A percentile compares a stretch with the other conserved stretches of the same genome.
Evolutionary conservation across 176 grass and related monocot species (phyloP).

Genomic region (Zoysia japonica): DNA sequence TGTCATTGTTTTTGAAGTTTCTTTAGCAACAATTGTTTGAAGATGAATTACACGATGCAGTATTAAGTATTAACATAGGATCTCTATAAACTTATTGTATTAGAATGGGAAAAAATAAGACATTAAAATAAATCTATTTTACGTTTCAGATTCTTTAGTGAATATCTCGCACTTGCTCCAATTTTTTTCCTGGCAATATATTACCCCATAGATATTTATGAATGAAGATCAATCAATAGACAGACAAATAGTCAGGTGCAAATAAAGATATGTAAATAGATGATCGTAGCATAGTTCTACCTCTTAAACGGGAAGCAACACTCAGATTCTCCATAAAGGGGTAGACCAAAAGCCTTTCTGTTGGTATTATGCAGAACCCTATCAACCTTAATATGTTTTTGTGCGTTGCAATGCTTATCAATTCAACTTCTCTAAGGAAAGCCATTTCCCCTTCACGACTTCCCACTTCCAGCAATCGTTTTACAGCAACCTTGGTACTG

Average conservation of each 20-base stretch:
- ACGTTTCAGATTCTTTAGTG: background rate
- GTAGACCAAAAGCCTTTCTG: constrained; percentile 83
- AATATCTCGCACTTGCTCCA: background rate
- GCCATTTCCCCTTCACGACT: constrained; percentile 60
- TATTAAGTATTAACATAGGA: background rate
- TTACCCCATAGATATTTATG: constrained; percentile 15
- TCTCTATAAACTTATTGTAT: background rate
- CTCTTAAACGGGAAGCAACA: constrained; percentile 81
- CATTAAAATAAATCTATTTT: constrained; percentile 17
- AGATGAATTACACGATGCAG: background rate
- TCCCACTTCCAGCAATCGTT: constrained; percentile 51
- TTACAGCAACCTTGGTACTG: constrained; percentile 62
- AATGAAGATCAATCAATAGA: constrained; percentile 23
- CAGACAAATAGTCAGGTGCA: background rate
- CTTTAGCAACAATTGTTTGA: background rate
- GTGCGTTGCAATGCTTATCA: constrained; percentile 91
- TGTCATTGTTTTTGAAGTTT: constrained; percentile 31
- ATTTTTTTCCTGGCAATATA: constrained; percentile 12
- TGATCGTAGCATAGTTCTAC: constrained; percentile 35
- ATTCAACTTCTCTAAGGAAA: constrained; percentile 83
- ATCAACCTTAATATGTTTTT: constrained; percentile 87
- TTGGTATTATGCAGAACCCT: constrained; percentile 77
- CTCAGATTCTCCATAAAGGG: constrained; percentile 94
- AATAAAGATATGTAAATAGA: constrained; percentile 19
- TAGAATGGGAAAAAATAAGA: constrained; percentile 10